phyloP scores from a whole-genome alignment of 306 rosid genomes.

The Comarum palustre region DNA sequence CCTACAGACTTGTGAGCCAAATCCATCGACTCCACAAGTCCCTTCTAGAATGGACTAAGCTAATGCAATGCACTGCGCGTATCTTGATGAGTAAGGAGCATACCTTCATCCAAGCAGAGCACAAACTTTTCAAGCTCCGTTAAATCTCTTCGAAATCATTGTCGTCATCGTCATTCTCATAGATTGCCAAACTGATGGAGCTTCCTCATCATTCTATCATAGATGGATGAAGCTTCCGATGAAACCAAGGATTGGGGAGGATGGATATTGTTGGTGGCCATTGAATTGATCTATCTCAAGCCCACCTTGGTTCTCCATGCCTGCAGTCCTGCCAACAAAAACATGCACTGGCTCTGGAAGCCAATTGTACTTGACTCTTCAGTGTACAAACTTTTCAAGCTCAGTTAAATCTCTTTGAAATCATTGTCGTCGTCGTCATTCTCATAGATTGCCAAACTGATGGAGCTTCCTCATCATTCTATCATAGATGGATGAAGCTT shows the following conservation, averaged over 20 bases:
- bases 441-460: conserved; percentile 26
- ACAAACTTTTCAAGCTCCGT: conserved; percentile 39
- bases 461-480: conserved; percentile 39
- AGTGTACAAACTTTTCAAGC: too few relatives aligned
- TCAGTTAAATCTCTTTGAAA: conserved; percentile 33
- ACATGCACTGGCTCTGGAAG: conserved; percentile 28
- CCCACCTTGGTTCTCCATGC: conserved; percentile 79
- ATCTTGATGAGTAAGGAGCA: neutral
- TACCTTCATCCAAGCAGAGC: conserved; percentile 63
- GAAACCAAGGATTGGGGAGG: conserved; percentile 62
- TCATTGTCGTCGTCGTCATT: conserved; percentile 29
- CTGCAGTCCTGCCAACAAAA: conserved; percentile 79
- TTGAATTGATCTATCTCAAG: conserved; percentile 31
- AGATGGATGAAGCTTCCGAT: conserved; percentile 51
- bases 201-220: conserved; percentile 40
- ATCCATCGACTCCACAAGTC: neutral
- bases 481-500: conserved; percentile 50
- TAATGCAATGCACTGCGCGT: neutral
- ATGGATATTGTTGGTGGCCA: conserved; percentile 22
- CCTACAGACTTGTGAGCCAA: neutral
- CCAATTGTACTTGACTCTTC: conserved; percentile 34
- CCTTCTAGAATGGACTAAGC: neutral
- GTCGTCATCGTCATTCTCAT: conserved; percentile 31
- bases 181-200: conserved; percentile 21
- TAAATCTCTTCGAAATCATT: conserved; percentile 32